Base-by-base conservation (phyloP, 768 basidiomycete species). In the Cyclocybe aegerita region DNA sequence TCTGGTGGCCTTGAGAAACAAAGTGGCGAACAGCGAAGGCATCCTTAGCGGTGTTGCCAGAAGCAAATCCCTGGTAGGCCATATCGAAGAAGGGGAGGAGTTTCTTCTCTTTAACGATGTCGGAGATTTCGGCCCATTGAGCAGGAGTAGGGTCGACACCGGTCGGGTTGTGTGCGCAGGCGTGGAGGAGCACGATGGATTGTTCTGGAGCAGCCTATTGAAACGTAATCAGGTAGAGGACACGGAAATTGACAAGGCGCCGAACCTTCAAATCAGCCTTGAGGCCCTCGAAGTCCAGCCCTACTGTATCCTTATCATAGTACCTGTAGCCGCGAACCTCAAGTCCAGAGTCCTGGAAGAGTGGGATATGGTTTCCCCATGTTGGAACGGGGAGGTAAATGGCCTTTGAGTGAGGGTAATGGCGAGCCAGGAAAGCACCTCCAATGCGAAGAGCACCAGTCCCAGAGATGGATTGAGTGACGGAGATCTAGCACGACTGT, bases 11-110 rank as follows among this genome's bases (percentile, higher is more conserved):
- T 67, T 93, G 77, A 14, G 84, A 77, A 46, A 96, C 90, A 67
- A 99, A 98, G 74, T 96, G 84, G 57, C 96, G 90, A 51, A 98
- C 84, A 31, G 96, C 93, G 69, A 92, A 95, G 9, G 96, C 97
- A 64, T 99, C 97, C 49, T 84, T 85, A 57, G 85, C 68, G 57
- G 92, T 93, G 45, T 86, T 85, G 44, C 97, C 97, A 16, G 95
- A 97, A 33, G 97, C 96, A 68, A 99, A 99, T 45, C 97, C 97
- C 71, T 97, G 93, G 77, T 99, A 99, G 11, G 97, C 96, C 94
- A 98, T 98, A 72, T 99, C 97, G 69, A 98, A 98, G 84, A 98
- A 93, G 46, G 96, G 90, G 85, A 98, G 96, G 60, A 96, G 81
- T 56, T 85, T 82, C 76, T 83, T 91, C 75, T 93, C 88, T 64